phyloP scores from a whole-genome alignment of 1,284 basidiomycete genomes.

The Fomitopsis schrenkii region DNA sequence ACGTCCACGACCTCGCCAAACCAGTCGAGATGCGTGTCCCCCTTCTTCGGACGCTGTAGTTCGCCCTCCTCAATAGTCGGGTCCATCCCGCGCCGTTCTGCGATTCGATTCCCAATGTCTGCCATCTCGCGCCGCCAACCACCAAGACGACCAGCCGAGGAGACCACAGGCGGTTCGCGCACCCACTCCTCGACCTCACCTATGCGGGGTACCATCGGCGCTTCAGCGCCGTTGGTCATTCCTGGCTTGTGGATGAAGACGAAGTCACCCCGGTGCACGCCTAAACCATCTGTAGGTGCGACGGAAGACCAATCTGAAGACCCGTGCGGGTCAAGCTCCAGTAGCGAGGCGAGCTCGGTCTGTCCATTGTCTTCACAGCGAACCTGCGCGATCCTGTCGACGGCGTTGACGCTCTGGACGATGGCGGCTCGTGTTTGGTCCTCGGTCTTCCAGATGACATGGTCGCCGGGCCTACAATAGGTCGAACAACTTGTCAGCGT shows the following conservation, averaged over 20 bases:
- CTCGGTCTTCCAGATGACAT: constrained; percentile 83
- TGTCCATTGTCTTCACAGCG: constrained; percentile 48
- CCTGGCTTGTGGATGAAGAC: constrained; percentile 75
- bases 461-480: constrained; percentile 78
- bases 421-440: constrained; percentile 65
- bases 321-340: constrained; percentile 87
- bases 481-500: neutral
- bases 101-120: constrained; percentile 55
- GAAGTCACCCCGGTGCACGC: constrained; percentile 78
- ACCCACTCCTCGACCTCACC: constrained; percentile 81
- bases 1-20: constrained; percentile 78
- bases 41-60: constrained; percentile 41
- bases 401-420: constrained; percentile 76
- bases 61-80: constrained; percentile 36
- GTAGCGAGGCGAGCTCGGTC: constrained; percentile 70
- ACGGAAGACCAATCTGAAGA: constrained; percentile 44
- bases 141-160: constrained; percentile 44
- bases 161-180: constrained; percentile 48
- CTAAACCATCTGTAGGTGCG: constrained; percentile 57
- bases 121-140: constrained; percentile 72
- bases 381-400: constrained; percentile 67
- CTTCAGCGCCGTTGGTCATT: constrained; percentile 61
- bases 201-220: constrained; percentile 68
- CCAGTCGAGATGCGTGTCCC: constrained; percentile 54
- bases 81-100: constrained; percentile 41